Conservation (phyloP, 2,329 filamentous ascomycete species). For the Epichloe uncinata region DNA sequence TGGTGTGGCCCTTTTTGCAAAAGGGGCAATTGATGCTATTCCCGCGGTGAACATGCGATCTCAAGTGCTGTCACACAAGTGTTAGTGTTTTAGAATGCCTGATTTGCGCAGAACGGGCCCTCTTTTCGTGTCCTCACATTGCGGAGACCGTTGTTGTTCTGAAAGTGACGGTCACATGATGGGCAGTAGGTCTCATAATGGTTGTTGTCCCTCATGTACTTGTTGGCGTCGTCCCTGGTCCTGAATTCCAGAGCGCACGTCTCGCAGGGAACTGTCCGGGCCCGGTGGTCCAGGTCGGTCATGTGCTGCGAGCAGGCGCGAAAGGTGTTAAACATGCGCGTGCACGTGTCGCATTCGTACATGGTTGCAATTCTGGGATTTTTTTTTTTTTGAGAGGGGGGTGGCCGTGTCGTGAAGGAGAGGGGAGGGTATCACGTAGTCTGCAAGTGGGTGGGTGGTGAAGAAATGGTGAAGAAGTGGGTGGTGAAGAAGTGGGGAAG, state of each 20-base stretch:
- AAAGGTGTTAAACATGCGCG: background rate
- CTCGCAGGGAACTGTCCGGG: constrained; percentile 12
- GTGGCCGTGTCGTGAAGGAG: too few species aligned
- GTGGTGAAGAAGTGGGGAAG: too few species aligned
- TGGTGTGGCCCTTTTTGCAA: constrained; percentile 31
- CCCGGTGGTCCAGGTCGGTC: constrained; percentile 16
- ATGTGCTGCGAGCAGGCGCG: background rate
- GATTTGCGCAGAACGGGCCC: background rate
- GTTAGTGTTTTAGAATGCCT: background rate
- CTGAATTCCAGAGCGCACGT: constrained; percentile 10
- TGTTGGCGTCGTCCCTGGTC: constrained; percentile 8
- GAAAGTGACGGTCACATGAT: constrained; percentile 21
- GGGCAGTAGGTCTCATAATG: constrained; percentile 20
- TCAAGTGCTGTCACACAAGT: constrained; percentile 33
- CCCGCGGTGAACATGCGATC: constrained; percentile 36
- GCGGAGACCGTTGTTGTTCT: constrained; percentile 15
- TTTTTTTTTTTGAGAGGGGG: too few species aligned
- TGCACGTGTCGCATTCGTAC: constrained; percentile 1
- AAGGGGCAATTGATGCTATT: constrained; percentile 36
- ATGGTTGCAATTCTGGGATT: background rate
- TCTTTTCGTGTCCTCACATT: constrained; percentile 15
- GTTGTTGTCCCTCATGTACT: constrained; percentile 14
- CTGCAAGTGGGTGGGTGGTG: too few species aligned
- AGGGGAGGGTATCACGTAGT: too few species aligned
- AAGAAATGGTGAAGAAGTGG: too few species aligned